Evolutionary conservation across 805 yeast genomes (phyloP).

Genomic region (Candida pseudoglaebosa): DNA sequence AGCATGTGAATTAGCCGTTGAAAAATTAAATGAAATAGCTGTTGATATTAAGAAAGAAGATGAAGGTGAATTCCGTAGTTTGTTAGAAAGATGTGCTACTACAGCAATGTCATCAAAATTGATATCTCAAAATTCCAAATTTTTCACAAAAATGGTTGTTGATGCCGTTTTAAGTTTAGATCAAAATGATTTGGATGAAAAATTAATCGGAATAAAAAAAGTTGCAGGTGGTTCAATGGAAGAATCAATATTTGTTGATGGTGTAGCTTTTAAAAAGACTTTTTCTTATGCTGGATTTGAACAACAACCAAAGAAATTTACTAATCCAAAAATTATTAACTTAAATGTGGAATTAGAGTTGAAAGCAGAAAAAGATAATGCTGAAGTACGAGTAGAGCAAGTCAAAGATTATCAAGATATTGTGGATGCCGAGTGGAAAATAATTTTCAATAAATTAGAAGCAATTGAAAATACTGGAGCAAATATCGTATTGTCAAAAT

Average conservation of each 20-base stretch:
- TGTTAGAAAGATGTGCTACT: slow-evolving; percentile 87
- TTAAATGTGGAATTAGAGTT: slow-evolving; percentile 92
- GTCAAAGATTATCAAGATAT: slow-evolving; percentile 92
- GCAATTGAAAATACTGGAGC: slow-evolving; percentile 84
- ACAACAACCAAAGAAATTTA: slow-evolving; percentile 89
- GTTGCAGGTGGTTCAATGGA: slow-evolving; percentile 96
- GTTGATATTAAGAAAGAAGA: slow-evolving; percentile 57
- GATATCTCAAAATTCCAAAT: slow-evolving; percentile 79
- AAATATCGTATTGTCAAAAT: slow-evolving; percentile 83
- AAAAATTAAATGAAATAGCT: slow-evolving; percentile 68
- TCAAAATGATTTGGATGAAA: slow-evolving; percentile 80
- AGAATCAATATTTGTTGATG: slow-evolving; percentile 82
- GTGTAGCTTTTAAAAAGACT: slow-evolving; percentile 96
- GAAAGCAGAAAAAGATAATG: slow-evolving; percentile 98
- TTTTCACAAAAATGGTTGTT: slow-evolving; percentile 94
- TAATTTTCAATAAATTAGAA: slow-evolving; percentile 80
- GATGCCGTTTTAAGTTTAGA: slow-evolving; percentile 90
- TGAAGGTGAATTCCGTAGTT: slow-evolving; percentile 51
- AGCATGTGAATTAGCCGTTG: slow-evolving; percentile 76
- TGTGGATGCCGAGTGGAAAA: slow-evolving; percentile 99
- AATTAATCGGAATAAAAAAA: slow-evolving; percentile 88
- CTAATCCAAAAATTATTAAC: slow-evolving; percentile 74
- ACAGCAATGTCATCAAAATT: slow-evolving; percentile 97
- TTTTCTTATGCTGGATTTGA: slow-evolving; percentile 98
- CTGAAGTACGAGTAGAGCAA: slow-evolving; percentile 93